Evolutionary conservation across 1,284 basidiomycete genomes (phyloP).

Genomic region (Melampsora larici-populina): DNA sequence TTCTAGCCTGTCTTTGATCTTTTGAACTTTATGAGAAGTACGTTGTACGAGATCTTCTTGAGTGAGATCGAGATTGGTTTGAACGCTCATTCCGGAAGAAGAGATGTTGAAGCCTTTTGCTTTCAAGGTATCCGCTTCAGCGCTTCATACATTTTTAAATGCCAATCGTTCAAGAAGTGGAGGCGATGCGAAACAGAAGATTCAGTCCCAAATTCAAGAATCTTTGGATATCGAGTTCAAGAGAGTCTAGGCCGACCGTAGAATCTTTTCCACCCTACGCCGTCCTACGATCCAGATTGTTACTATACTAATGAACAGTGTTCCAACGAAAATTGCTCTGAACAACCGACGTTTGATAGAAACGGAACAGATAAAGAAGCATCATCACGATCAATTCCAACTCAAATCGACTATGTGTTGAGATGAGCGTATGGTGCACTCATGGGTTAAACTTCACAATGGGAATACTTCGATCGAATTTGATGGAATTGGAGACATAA

Average conservation of each 20-base stretch:
- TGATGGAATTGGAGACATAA: too few species aligned
- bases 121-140: slow-evolving; percentile 34
- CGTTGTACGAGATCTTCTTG: slow-evolving; percentile 36
- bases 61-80: slow-evolving; percentile 36
- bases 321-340: background rate
- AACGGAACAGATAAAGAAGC: too few species aligned
- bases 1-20: slow-evolving; percentile 11
- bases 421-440: too few species aligned
- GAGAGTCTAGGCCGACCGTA: background rate
- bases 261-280: background rate
- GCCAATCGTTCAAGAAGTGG: background rate
- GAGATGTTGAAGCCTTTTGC: slow-evolving; percentile 22
- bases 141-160: background rate
- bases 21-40: slow-evolving; percentile 32
- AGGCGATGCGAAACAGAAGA: background rate
- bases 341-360: too few species aligned
- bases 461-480: too few species aligned
- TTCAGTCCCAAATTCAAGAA: background rate
- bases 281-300: background rate
- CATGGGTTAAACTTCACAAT: too few species aligned
- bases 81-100: slow-evolving; percentile 18
- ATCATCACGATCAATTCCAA: too few species aligned
- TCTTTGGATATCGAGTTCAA: background rate
- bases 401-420: too few species aligned
- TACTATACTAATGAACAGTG: background rate